phyloP scores from a whole-genome alignment of 805 yeast genomes.

The Isabelozyma heimii region DNA sequence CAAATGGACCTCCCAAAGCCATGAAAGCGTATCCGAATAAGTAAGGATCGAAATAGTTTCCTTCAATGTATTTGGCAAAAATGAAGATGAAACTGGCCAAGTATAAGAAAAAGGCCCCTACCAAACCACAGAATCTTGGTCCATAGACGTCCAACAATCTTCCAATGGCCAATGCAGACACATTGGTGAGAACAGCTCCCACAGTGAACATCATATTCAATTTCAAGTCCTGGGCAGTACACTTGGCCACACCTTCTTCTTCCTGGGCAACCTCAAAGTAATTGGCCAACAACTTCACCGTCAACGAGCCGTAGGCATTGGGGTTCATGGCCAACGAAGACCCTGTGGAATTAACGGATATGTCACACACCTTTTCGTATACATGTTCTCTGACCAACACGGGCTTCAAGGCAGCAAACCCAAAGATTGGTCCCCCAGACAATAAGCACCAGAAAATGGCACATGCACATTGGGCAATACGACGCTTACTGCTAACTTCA shows the following conservation, averaged over 20 bases:
- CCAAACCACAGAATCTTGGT: slow-evolving; percentile 51
- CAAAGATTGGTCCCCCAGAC: slow-evolving; percentile 93
- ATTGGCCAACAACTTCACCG: slow-evolving; percentile 7
- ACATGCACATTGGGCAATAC: slow-evolving; percentile 33
- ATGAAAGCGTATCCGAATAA: slow-evolving; percentile 48
- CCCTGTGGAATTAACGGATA: slow-evolving; percentile 2
- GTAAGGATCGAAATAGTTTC: slow-evolving; percentile 45
- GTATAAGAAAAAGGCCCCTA: slow-evolving; percentile 48
- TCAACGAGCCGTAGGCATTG: slow-evolving; percentile 7
- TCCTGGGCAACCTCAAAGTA: slow-evolving; percentile 4
- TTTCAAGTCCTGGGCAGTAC: slow-evolving; percentile 53
- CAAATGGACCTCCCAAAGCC: slow-evolving; percentile 61
- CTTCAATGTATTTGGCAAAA: slow-evolving; percentile 25
- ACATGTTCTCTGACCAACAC: slow-evolving; percentile 75
- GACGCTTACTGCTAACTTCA: background rate
- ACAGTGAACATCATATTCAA: slow-evolving; percentile 58
- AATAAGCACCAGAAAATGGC: slow-evolving; percentile 84
- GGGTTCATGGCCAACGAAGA: slow-evolving; percentile 4
- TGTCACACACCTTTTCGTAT: slow-evolving; percentile 59
- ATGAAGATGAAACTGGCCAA: slow-evolving; percentile 48
- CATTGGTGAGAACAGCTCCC: slow-evolving; percentile 55
- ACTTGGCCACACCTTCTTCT: slow-evolving; percentile 35
- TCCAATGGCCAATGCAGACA: slow-evolving; percentile 52
- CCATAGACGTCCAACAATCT: slow-evolving; percentile 48
- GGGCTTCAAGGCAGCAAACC: slow-evolving; percentile 93